These are phyloP conservation scores for Tylopilus orsonianus DNA, from an alignment of 1,284 basidiomycete genomes.

Conservation along the genomic window DNA sequence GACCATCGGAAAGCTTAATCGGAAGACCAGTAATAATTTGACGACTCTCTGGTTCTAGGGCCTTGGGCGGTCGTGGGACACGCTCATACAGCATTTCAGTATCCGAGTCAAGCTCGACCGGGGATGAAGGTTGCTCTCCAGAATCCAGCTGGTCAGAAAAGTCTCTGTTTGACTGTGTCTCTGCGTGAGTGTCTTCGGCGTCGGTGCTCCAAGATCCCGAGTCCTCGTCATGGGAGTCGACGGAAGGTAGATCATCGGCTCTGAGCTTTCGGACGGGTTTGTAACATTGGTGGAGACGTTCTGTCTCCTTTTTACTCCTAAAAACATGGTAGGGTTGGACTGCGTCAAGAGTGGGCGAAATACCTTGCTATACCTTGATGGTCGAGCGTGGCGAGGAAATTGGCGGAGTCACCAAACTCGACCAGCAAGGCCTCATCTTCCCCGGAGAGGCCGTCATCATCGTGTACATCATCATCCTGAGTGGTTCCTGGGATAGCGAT, in stretches of 20 bases:
- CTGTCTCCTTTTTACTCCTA: slow-evolving; percentile 79
- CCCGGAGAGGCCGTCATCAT: slow-evolving; percentile 58
- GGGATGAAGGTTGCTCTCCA: slow-evolving; percentile 15
- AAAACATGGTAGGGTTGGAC: slow-evolving; percentile 5
- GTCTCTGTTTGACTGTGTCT: slow-evolving; percentile 23
- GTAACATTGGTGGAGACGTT: slow-evolving; percentile 58
- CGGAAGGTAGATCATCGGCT: slow-evolving; percentile 61
- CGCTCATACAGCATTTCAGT: slow-evolving; percentile 73
- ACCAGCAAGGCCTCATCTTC: slow-evolving; percentile 61
- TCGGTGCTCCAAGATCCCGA: slow-evolving; percentile 57
- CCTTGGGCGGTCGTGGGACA: slow-evolving; percentile 50
- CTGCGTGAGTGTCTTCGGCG: slow-evolving; percentile 36
- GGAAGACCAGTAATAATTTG: slow-evolving; percentile 71
- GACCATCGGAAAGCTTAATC: slow-evolving; percentile 82
- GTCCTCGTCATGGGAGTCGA: slow-evolving; percentile 61
- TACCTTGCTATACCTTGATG: slow-evolving; percentile 71
- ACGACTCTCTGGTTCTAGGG: slow-evolving; percentile 45
- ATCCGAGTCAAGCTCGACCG: slow-evolving; percentile 48
- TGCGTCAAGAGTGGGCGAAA: slow-evolving; percentile 21
- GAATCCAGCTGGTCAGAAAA: slow-evolving; percentile 26
- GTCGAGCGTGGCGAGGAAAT: slow-evolving; percentile 66
- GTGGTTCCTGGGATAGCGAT: slow-evolving; percentile 59
- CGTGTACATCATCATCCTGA: slow-evolving; percentile 40
- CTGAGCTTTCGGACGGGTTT: slow-evolving; percentile 54
- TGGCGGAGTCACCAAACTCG: slow-evolving; percentile 53